Evolutionary conservation across 1,139 yeast genomes (phyloP).

Genomic region (Sugiyamaella castrensis): DNA sequence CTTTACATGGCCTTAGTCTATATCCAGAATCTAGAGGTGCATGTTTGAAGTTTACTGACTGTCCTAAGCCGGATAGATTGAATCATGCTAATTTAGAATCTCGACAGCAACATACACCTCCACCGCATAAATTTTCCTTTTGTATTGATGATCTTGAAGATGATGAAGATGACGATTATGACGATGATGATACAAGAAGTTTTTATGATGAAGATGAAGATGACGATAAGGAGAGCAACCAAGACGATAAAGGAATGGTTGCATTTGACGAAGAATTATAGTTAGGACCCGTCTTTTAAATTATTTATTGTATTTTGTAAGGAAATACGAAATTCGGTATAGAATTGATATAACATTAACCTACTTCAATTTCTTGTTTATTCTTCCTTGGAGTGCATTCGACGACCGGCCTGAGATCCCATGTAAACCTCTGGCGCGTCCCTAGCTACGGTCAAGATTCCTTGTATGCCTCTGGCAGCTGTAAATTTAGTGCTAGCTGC

Average conservation of each 20-base stretch:
- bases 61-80: slow-evolving; percentile 16
- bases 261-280: slow-evolving; percentile 5
- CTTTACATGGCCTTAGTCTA: slow-evolving; percentile 4
- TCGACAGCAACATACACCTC: slow-evolving; percentile 12
- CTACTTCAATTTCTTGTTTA: neutral
- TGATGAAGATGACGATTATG: slow-evolving; percentile 12
- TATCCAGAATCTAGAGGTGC: slow-evolving; percentile 8
- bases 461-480: too few relatives aligned
- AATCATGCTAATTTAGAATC: slow-evolving; percentile 4
- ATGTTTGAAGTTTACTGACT: slow-evolving; percentile 12
- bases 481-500: too few relatives aligned
- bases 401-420: too few relatives aligned
- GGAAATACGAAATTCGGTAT: too few relatives aligned
- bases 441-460: too few relatives aligned
- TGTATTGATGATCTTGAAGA: slow-evolving; percentile 10
- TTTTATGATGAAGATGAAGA: slow-evolving; percentile 5
- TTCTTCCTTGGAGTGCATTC: too few relatives aligned
- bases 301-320: too few relatives aligned
- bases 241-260: neutral
- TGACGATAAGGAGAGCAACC: neutral
- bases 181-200: slow-evolving; percentile 3
- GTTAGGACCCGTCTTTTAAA: neutral
- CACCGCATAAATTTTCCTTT: slow-evolving; percentile 4
- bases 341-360: neutral
- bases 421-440: too few relatives aligned